Evolutionary conservation across 75 land plant species (phyloP).

Genomic region (Pinus taeda): DNA sequence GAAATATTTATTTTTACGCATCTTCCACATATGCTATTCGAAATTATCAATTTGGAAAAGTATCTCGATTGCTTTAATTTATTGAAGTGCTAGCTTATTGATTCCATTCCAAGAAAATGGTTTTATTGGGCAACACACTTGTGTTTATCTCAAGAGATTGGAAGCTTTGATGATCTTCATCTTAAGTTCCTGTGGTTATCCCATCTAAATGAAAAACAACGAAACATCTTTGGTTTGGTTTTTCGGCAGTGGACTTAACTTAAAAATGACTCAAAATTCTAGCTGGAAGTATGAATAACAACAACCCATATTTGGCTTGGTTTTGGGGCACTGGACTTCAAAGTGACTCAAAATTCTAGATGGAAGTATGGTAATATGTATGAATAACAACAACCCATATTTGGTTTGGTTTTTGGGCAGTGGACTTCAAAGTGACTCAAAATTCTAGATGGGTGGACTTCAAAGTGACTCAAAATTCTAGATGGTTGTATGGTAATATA

Average conservation of each 20-base stretch:
- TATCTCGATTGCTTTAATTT: conserved; percentile 89
- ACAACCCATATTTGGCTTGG: conserved; percentile 74
- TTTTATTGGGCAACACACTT: conserved; percentile 56
- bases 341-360: conserved; percentile 81
- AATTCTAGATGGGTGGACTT: conserved; percentile 42
- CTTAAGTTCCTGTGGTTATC: conserved; percentile 78
- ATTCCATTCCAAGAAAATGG: conserved; percentile 89
- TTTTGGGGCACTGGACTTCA: conserved; percentile 59
- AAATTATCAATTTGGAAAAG: conserved; percentile 74
- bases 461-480: conserved; percentile 71
- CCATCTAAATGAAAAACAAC: conserved; percentile 27
- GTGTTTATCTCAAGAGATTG: conserved; percentile 38
- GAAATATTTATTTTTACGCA: conserved; percentile 66
- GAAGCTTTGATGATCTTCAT: too few relatives aligned
- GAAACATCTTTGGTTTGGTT: conserved; percentile 80
- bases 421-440: conserved; percentile 41
- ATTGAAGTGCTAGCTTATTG: conserved; percentile 92
- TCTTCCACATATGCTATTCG: conserved; percentile 60
- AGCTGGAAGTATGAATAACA: not conserved
- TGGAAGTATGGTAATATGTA: conserved; percentile 80
- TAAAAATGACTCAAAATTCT: not conserved
- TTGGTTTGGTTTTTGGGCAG: conserved; percentile 74
- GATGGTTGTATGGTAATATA: conserved; percentile 87
- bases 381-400: conserved; percentile 59
- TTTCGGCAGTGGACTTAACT: conserved; percentile 57